phyloP scores from a whole-genome alignment of 2,329 filamentous ascomycete genomes.

The Trematosphaeria pertusa region DNA sequence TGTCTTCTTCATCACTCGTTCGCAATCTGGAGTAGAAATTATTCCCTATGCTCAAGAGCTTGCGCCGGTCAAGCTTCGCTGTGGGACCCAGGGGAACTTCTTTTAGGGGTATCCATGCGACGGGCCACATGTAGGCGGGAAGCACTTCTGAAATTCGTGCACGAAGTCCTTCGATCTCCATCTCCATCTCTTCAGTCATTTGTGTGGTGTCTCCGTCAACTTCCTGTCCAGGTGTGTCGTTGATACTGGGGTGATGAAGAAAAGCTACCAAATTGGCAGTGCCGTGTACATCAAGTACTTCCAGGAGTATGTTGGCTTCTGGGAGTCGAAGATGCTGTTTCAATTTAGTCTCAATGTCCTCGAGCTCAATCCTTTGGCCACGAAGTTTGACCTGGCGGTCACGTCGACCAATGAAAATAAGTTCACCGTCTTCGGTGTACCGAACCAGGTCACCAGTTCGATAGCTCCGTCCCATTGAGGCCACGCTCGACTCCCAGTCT shows the following conservation, averaged over 20 bases:
- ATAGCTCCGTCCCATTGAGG: constrained; percentile 2
- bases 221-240: too few relatives aligned
- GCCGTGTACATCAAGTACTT: too few relatives aligned
- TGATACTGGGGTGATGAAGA: too few relatives aligned
- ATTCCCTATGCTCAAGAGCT: constrained; percentile 3
- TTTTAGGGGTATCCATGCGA: constrained; percentile 3
- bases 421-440: constrained; percentile 8
- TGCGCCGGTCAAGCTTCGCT: constrained; percentile 4
- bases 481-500: constrained; percentile 14
- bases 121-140: constrained; percentile 7
- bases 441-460: constrained; percentile 16
- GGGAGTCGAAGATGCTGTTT: too few relatives aligned
- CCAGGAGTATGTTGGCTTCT: too few relatives aligned
- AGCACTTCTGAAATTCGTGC: constrained; percentile 3
- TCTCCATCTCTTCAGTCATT: too few relatives aligned
- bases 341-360: neutral
- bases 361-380: constrained; percentile 14
- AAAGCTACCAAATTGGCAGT: too few relatives aligned
- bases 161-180: too few relatives aligned
- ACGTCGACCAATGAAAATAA: constrained; percentile 4
- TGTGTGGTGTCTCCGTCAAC: too few relatives aligned
- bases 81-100: constrained; percentile 1
- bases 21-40: too few relatives aligned
- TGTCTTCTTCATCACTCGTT: too few relatives aligned
- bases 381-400: constrained; percentile 9